Percentiles rank a stretch among this genome's conserved stretches.
These are phyloP conservation scores for Verbena officinalis DNA, from an alignment of 257 asterid genomes.

Conservation along the genomic window DNA sequence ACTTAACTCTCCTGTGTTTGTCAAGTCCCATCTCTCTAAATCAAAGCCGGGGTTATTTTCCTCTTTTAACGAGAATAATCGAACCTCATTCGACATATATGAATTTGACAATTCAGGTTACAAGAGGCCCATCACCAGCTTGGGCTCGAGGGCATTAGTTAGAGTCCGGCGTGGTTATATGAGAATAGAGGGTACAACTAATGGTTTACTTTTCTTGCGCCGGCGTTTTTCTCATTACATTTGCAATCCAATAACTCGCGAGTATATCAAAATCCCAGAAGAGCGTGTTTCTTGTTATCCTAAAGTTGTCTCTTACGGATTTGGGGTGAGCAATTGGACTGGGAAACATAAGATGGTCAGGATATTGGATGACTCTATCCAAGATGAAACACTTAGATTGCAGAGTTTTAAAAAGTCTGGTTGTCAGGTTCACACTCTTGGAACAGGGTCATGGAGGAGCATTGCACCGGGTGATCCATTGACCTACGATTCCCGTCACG, in stretches of 20 bases:
- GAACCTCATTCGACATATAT: too few species aligned
- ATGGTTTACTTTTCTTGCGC: constrained; percentile 33
- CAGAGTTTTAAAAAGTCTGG: constrained; percentile 9
- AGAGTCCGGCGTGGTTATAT: too few species aligned
- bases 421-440: constrained; percentile 48
- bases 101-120: too few species aligned
- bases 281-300: constrained; percentile 11
- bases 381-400: background rate
- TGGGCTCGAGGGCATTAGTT: too few species aligned
- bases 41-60: too few species aligned
- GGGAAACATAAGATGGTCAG: constrained; percentile 37
- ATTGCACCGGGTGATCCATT: background rate
- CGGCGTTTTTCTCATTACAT: constrained; percentile 3
- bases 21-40: too few species aligned
- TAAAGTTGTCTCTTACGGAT: constrained; percentile 34
- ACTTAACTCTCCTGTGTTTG: too few species aligned
- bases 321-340: constrained; percentile 39
- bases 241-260: constrained; percentile 49
- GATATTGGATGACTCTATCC: constrained; percentile 16
- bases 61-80: too few species aligned
- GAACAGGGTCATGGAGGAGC: constrained; percentile 43
- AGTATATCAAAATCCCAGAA: constrained; percentile 24
- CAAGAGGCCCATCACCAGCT: too few species aligned
- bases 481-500: background rate
- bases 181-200: constrained; percentile 32